These are phyloP conservation scores for Hypoxylon fuscum DNA, from an alignment of 495 filamentous ascomycete species.

Conservation along the genomic window DNA sequence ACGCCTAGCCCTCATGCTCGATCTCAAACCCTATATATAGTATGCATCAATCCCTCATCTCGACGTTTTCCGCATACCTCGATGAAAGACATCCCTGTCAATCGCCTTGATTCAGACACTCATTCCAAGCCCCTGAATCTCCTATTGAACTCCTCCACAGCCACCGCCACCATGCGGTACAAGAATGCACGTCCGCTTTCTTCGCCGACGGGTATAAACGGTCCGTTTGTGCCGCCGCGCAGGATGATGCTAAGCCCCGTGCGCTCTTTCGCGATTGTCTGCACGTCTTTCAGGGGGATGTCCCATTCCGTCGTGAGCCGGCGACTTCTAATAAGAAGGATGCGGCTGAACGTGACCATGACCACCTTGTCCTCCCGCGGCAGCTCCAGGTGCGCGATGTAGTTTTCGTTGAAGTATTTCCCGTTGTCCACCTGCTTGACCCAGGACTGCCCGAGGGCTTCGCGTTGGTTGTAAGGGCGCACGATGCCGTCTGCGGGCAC, in stretches of 20 bases:
- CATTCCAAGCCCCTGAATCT: conserved; percentile 57
- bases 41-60: neutral
- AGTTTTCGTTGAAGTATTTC: conserved; percentile 96
- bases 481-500: conserved; percentile 93
- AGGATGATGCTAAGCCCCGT: conserved; percentile 90
- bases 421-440: conserved; percentile 97
- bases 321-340: conserved; percentile 88
- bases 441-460: conserved; percentile 98
- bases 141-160: conserved; percentile 67
- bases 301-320: conserved; percentile 92
- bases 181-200: conserved; percentile 89
- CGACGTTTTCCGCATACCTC: neutral
- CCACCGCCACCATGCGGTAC: conserved; percentile 68
- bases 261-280: conserved; percentile 95
- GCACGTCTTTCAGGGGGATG: conserved; percentile 91
- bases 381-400: conserved; percentile 95
- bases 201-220: conserved; percentile 92
- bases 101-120: conserved; percentile 1
- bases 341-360: conserved; percentile 91
- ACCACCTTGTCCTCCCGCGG: conserved; percentile 90
- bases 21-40: neutral
- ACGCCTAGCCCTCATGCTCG: conserved; percentile 4
- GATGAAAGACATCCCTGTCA: neutral
- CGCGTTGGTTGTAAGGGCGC: conserved; percentile 92
- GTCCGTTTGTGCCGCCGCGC: conserved; percentile 90